These are phyloP conservation scores for Luzula sylvatica DNA, from an alignment of 176 grass and related monocot species.

Conservation along the genomic window DNA sequence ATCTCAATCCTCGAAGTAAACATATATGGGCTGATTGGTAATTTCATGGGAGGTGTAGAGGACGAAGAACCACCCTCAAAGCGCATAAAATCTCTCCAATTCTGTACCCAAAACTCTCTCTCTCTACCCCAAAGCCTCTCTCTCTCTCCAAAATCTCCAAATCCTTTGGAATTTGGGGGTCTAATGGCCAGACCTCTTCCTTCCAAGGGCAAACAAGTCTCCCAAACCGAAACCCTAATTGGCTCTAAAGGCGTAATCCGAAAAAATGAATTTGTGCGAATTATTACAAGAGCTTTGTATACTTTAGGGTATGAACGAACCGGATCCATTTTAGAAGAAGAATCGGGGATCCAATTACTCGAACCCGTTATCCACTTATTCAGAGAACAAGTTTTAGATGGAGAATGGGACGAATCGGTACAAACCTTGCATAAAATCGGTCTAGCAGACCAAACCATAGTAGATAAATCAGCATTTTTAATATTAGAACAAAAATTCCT, in stretches of 20 bases:
- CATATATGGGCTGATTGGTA: conserved; percentile 75
- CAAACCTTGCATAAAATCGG: conserved; percentile 73
- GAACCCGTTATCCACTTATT: conserved; percentile 50
- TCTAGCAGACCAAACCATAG: conserved; percentile 40
- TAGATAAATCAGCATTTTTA: conserved; percentile 57
- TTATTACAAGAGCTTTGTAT: conserved; percentile 80
- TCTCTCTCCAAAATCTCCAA: conserved; percentile 25
- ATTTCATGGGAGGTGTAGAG: conserved; percentile 93
- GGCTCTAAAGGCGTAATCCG: conserved; percentile 80
- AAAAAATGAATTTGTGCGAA: conserved; percentile 82
- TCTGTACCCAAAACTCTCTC: conserved; percentile 33
- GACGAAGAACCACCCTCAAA: conserved; percentile 83
- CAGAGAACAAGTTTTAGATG: conserved; percentile 63
- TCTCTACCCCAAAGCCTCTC: conserved; percentile 22
- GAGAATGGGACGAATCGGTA: conserved; percentile 62
- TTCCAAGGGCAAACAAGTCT: conserved; percentile 63
- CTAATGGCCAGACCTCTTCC: conserved; percentile 78
- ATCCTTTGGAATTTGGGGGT: conserved; percentile 71
- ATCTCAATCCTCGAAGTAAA: conserved; percentile 23
- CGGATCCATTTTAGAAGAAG: conserved; percentile 79
- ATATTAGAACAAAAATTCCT: conserved; percentile 93
- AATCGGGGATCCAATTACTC: conserved; percentile 80
- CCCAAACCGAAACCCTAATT: conserved; percentile 22
- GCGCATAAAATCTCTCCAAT: conserved; percentile 64
- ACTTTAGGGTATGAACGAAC: conserved; percentile 81